Evolutionary conservation across 257 asterid genomes (phyloP).

Genomic region (Nemophila menziesii): DNA sequence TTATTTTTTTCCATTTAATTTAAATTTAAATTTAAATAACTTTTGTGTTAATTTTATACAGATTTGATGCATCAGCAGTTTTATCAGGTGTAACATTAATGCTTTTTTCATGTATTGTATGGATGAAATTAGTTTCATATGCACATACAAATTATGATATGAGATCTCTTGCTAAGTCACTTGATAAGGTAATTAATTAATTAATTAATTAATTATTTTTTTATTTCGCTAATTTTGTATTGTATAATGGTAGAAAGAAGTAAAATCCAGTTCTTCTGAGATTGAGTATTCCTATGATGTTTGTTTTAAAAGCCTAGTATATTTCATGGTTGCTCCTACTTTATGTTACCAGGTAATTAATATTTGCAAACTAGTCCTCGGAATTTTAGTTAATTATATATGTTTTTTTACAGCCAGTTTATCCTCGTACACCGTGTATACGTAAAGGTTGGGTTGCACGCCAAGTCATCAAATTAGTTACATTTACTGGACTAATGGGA

Average conservation of each 20-base stretch:
- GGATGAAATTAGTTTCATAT: slow-evolving; percentile 92
- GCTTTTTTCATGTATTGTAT: slow-evolving; percentile 70
- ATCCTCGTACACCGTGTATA: slow-evolving; percentile 74
- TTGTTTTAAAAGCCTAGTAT: slow-evolving; percentile 58
- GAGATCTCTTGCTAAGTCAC: slow-evolving; percentile 63
- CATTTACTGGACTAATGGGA: slow-evolving; percentile 89
- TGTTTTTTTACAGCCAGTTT: slow-evolving; percentile 57
- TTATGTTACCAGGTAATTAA: slow-evolving; percentile 81
- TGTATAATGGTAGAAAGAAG: slow-evolving; percentile 40
- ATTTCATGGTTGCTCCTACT: slow-evolving; percentile 96
- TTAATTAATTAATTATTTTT: background rate
- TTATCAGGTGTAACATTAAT: slow-evolving; percentile 70
- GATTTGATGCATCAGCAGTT: too few species aligned
- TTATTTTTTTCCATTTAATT: background rate
- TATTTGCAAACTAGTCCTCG: slow-evolving; percentile 1
- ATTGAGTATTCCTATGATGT: slow-evolving; percentile 48
- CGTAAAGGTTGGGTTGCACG: slow-evolving; percentile 96
- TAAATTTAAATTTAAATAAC: too few species aligned
- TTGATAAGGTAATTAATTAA: slow-evolving; percentile 44
- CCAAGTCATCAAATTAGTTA: slow-evolving; percentile 69
- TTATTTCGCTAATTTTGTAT: slow-evolving; percentile 2
- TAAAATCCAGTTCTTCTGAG: slow-evolving; percentile 38
- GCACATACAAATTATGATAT: slow-evolving; percentile 91
- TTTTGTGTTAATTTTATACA: too few species aligned
- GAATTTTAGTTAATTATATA: background rate